Evolutionary conservation across 2,329 filamentous ascomycete species (phyloP).

Genomic region (Stagonosporopsis vannaccii): DNA sequence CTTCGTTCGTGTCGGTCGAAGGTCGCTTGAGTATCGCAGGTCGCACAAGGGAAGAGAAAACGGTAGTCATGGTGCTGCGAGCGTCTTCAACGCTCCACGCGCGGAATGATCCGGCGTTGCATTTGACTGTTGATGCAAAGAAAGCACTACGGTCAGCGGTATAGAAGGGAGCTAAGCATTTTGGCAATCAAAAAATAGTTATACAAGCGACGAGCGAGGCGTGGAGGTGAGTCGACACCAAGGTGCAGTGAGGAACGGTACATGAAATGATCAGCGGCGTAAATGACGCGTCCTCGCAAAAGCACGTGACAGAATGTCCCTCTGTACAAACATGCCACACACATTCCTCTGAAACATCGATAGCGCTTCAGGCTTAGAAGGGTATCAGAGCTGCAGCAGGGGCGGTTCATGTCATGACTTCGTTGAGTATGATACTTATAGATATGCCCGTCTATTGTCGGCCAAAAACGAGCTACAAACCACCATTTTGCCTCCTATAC

Average conservation of each 20-base stretch:
- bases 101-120: neutral
- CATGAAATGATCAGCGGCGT: conserved; percentile 1
- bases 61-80: conserved; percentile 39
- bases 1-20: conserved; percentile 19
- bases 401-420: neutral
- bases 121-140: neutral
- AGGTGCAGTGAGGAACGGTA: conserved; percentile 2
- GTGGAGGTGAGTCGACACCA: neutral
- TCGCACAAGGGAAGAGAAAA: conserved; percentile 47
- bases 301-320: neutral
- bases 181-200: conserved; percentile 4
- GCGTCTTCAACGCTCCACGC: conserved; percentile 18
- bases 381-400: neutral
- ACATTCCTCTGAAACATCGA: neutral
- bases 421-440: conserved; percentile 8
- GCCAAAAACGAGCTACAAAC: neutral
- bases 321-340: neutral
- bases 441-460: conserved; percentile 9
- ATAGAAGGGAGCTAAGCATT: conserved; percentile 2
- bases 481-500: conserved; percentile 6
- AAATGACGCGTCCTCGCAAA: conserved; percentile 8
- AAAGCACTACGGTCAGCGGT: neutral
- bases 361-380: neutral
- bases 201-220: conserved; percentile 2
- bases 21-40: conserved; percentile 29